Percentiles rank a stretch among this genome's conserved stretches.
Evolutionary conservation across 2,329 filamentous ascomycete genomes (phyloP).

Genomic region (Apiospora pterosperma): DNA sequence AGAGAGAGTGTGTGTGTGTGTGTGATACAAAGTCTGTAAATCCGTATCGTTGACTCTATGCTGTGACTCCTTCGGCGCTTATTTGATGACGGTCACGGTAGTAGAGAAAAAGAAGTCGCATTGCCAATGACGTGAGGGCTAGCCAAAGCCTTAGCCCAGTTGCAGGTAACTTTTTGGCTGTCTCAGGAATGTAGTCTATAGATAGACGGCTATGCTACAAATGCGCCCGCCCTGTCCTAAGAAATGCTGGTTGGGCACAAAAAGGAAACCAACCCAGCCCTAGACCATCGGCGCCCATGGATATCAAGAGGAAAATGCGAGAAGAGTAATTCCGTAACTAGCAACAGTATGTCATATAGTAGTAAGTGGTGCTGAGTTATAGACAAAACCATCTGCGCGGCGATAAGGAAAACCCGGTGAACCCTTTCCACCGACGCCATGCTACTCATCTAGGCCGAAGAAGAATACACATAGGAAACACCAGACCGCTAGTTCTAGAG

Average conservation of each 20-base stretch:
- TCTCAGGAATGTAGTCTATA: no score
- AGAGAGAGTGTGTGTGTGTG: no score
- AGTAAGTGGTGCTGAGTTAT: neutral
- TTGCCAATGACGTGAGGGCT: neutral
- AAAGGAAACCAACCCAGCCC: neutral
- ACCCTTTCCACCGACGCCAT: neutral
- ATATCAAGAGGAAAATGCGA: neutral
- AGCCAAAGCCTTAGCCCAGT: neutral
- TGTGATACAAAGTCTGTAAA: no score
- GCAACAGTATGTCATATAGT: neutral
- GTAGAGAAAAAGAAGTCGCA: neutral
- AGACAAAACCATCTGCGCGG: neutral
- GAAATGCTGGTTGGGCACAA: neutral
- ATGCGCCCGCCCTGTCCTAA: neutral
- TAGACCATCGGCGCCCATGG: neutral
- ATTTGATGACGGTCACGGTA: neutral
- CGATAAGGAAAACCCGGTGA: neutral
- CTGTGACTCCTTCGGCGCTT: no score
- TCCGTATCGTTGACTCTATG: no score
- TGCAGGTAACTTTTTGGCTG: no score
- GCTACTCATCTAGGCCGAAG: neutral
- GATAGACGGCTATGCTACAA: neutral
- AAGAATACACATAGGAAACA: neutral
- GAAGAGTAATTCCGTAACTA: neutral
- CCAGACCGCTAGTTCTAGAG: neutral